phyloP scores from a whole-genome alignment of 345 rosid species.

The Chamaenerion angustifolium region DNA sequence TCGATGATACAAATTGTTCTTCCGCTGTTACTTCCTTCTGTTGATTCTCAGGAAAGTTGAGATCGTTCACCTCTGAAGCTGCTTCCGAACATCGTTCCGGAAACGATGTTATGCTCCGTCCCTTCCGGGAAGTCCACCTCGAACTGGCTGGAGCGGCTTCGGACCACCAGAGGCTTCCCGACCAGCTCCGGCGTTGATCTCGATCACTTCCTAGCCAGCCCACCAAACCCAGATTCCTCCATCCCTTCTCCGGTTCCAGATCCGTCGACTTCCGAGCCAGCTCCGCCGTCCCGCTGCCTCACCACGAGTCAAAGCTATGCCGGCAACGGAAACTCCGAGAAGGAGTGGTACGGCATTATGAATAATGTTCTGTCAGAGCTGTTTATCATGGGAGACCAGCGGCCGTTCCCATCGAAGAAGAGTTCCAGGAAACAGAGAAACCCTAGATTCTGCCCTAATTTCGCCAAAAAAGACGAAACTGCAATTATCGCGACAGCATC shows the following conservation, averaged over 20 bases:
- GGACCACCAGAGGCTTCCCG: constrained; percentile 67
- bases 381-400: constrained; percentile 40
- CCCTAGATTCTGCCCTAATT: constrained; percentile 43
- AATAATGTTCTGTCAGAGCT: constrained; percentile 70
- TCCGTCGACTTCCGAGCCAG: constrained; percentile 28
- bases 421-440: constrained; percentile 59
- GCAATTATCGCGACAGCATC: constrained; percentile 3
- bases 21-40: background rate
- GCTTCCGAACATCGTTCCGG: background rate
- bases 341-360: constrained; percentile 51
- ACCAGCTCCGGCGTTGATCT: constrained; percentile 41
- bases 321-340: background rate
- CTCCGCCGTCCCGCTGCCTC: constrained; percentile 15
- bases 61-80: background rate
- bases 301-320: constrained; percentile 1
- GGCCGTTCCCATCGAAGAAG: constrained; percentile 24
- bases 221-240: constrained; percentile 6
- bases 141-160: constrained; percentile 82
- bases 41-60: no score
- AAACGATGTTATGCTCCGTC: constrained; percentile 51
- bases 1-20: background rate
- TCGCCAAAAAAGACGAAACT: constrained; percentile 13
- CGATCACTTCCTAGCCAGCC: constrained; percentile 41
- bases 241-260: constrained; percentile 18
- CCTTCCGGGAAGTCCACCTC: constrained; percentile 41